Evolutionary conservation across 192 early-diverging fungal species (phyloP).

Genomic region (Obelidium mucronatum): DNA sequence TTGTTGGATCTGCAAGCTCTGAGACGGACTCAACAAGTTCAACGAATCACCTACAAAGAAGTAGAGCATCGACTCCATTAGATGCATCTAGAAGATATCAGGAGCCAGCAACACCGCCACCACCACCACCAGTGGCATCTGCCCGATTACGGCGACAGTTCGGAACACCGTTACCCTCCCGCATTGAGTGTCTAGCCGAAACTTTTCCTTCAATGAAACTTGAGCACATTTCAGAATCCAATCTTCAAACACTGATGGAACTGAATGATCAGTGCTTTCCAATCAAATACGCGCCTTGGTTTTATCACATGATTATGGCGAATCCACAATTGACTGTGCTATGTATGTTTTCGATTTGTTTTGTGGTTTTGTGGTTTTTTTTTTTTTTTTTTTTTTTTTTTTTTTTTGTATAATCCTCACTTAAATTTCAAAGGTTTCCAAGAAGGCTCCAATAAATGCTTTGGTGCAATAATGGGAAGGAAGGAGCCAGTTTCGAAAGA

Average conservation of each 20-base stretch:
- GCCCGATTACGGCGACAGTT: no score
- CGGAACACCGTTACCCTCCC: background rate
- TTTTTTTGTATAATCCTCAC: no score
- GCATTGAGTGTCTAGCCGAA: background rate
- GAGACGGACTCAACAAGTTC: no score
- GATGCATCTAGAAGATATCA: background rate
- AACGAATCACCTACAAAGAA: no score
- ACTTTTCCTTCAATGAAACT: background rate
- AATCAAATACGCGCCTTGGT: conserved; percentile 5
- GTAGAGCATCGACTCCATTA: background rate
- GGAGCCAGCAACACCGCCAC: no score
- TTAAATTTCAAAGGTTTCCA: no score
- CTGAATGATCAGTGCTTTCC: conserved; percentile 10
- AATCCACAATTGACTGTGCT: background rate
- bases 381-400: no score
- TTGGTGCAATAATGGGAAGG: conserved; percentile 13
- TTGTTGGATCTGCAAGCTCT: no score
- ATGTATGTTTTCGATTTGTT: conserved; percentile 9
- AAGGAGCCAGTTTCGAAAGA: background rate
- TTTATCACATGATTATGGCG: background rate
- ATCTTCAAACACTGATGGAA: background rate
- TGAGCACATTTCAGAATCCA: background rate
- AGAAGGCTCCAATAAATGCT: background rate
- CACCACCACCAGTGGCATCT: no score
- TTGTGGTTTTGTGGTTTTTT: no score